A percentile compares a stretch with the other conserved stretches of the same genome.
Conservation (phyloP, 2,329 filamentous ascomycete species). For the Rutstroemia sp. region DNA sequence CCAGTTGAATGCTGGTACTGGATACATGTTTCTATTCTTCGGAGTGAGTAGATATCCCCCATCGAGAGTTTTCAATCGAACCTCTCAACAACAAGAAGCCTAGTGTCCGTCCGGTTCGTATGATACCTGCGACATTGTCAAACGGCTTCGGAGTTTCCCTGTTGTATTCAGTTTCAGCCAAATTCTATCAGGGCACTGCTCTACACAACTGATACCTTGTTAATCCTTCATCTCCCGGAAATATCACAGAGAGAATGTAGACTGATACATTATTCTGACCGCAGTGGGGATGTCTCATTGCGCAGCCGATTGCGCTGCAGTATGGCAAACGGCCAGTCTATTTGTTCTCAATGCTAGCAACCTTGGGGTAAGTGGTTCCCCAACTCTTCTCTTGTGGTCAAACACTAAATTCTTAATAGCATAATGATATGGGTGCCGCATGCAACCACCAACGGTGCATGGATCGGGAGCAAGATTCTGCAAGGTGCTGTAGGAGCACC, state of each 20-base stretch:
- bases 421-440: constrained; percentile 33
- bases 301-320: constrained; percentile 44
- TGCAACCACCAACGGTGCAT: constrained; percentile 31
- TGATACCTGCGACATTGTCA: too few relatives aligned
- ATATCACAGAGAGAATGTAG: too few relatives aligned
- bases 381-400: neutral
- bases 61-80: too few relatives aligned
- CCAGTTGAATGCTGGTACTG: constrained; percentile 41
- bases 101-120: too few relatives aligned
- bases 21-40: constrained; percentile 42
- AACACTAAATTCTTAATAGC: constrained; percentile 11
- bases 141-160: too few relatives aligned
- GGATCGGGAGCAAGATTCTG: constrained; percentile 26
- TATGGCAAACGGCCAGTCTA: constrained; percentile 34
- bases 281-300: constrained; percentile 44
- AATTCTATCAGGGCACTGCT: too few relatives aligned
- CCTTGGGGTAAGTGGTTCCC: constrained; percentile 13
- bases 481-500: constrained; percentile 24
- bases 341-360: constrained; percentile 28
- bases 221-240: too few relatives aligned
- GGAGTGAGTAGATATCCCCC: neutral
- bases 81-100: too few relatives aligned
- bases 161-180: too few relatives aligned
- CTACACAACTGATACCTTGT: too few relatives aligned
- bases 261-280: constrained; percentile 26